Conservation (phyloP, 176 grass and related monocot genomes). For the Oryza coarctata region DNA sequence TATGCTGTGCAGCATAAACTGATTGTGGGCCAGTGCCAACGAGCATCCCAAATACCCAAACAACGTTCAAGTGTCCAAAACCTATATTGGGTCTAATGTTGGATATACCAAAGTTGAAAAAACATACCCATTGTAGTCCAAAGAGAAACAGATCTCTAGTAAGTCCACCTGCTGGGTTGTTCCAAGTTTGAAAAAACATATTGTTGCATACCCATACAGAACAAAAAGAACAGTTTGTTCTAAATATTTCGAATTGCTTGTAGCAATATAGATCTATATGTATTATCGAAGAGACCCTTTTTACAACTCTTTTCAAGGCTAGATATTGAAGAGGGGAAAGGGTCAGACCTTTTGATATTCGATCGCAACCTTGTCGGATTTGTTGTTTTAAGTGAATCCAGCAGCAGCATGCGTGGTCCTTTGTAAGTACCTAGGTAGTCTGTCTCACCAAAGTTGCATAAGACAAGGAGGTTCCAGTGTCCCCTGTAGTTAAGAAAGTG, state of each 20-base stretch:
- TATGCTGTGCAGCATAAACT: background rate
- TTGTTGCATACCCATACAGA: conserved; percentile 10
- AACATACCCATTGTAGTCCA: background rate
- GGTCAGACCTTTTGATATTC: conserved; percentile 61
- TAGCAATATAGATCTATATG: background rate
- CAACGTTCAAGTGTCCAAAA: background rate
- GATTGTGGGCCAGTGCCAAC: background rate
- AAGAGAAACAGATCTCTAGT: background rate
- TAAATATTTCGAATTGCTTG: background rate
- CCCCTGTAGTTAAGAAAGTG: conserved; percentile 43
- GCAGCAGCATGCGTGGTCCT: conserved; percentile 76
- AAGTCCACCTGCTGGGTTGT: background rate
- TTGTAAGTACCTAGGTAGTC: conserved; percentile 43
- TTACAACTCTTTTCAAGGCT: background rate
- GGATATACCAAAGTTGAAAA: background rate
- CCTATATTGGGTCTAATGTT: background rate
- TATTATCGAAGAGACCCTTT: background rate
- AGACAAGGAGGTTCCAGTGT: conserved; percentile 95
- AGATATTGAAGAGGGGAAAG: background rate
- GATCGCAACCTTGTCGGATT: conserved; percentile 55
- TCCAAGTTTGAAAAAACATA: background rate
- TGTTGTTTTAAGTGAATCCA: conserved; percentile 80
- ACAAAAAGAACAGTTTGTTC: background rate
- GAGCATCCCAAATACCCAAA: background rate
- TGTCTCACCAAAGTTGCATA: conserved; percentile 76